These are phyloP conservation scores for Pisolithus albus DNA, from an alignment of 768 basidiomycete genomes.

Conservation along the genomic window DNA sequence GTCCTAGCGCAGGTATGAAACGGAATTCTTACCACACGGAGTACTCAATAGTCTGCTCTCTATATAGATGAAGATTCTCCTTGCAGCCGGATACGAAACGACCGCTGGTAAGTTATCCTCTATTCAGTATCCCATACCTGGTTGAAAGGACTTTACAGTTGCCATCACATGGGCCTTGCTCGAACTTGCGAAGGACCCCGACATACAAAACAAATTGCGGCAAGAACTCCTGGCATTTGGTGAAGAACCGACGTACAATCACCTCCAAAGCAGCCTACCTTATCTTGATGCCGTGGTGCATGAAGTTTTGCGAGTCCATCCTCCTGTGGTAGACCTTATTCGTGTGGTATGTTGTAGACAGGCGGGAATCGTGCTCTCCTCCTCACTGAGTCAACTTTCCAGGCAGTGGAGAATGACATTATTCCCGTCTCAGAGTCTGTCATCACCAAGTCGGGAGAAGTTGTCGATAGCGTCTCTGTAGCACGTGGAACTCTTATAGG, in stretches of 20 bases:
- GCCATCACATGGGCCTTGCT: constrained; percentile 43
- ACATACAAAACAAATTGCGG: constrained; percentile 43
- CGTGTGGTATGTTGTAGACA: constrained; percentile 18
- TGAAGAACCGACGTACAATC: constrained; percentile 48
- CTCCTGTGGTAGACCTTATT: constrained; percentile 27
- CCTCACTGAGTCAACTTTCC: constrained; percentile 9
- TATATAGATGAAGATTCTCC: constrained; percentile 4
- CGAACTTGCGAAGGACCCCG: constrained; percentile 41
- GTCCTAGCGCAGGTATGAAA: neutral
- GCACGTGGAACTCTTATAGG: constrained; percentile 41
- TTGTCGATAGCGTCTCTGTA: constrained; percentile 35
- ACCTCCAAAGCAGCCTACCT: constrained; percentile 42
- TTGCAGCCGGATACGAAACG: constrained; percentile 44
- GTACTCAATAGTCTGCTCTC: neutral
- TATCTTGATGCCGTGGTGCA: constrained; percentile 49
- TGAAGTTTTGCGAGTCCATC: constrained; percentile 40
- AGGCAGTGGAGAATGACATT: constrained; percentile 48
- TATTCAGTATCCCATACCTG: neutral
- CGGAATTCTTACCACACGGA: too few species aligned
- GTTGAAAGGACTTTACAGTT: neutral
- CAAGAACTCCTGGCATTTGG: constrained; percentile 41
- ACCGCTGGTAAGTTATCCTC: constrained; percentile 25
- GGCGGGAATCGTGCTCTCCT: neutral
- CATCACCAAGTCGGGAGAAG: constrained; percentile 34
- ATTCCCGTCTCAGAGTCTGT: constrained; percentile 52